Evolutionary conservation across 257 asterid species (phyloP), one percentile per base, ranked within the genome.

Genomic region (Jacaranda mimosifolia): DNA sequence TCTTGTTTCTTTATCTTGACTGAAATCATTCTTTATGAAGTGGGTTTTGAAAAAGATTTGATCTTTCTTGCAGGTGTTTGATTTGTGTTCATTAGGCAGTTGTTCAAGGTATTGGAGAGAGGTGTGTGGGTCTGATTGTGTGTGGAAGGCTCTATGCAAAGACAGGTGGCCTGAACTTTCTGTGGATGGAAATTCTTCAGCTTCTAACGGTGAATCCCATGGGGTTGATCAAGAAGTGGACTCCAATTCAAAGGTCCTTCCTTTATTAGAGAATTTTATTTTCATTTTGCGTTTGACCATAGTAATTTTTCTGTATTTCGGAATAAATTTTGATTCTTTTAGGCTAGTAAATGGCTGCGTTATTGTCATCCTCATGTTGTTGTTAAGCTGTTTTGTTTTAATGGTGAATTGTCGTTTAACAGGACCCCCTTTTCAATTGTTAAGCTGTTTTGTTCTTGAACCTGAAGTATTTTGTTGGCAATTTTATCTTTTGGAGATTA

Each of bases 101-200:
- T 94, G 97, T 77, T 94, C 96, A 11, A 89, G 90, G 86, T 92
- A 88, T 65, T 94, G 97, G 98, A 77, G 90, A 78, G 92, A 86
- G 59, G 64, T 92, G 46, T 92, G 98, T 76, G 91, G 87, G 42
- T 89, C 96, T 81, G 94, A 94, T 86, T 79, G 73, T 80, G 79
- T 94, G 83, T 94, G 98, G 98, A 82, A 85, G 74, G 73, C 78
- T 81, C 88, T 94, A 39, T 94, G 79, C 83, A 86, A 73, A 71
- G 84, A 84, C 46, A 82, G 98, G 83, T 94, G 98, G 98, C 88
- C 91, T 78, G 68, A 52, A 64, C 42, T 84, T 72, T 79, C 68
- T 75, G 32, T 73, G 42, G 78, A 75, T 73, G 65, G 74, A 10
- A 78, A 71, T 73, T 80, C 80, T 76, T 55, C 80, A 18, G 68